Conservation (phyloP, 2,329 filamentous ascomycete species). For the Knufia fluminis region DNA sequence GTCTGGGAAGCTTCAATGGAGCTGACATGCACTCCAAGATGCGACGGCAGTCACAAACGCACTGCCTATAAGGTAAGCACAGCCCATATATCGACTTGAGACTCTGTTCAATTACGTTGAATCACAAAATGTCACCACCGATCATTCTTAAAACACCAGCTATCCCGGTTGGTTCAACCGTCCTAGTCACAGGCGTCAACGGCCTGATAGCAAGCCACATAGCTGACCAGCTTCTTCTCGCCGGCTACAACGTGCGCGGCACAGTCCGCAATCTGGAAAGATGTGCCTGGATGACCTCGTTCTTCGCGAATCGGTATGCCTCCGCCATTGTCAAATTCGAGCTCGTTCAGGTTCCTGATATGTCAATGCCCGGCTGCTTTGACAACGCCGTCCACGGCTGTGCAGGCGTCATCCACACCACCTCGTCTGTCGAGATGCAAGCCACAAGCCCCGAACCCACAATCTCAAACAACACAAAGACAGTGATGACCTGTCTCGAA, state of each 20-base stretch:
- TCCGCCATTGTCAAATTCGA: slow-evolving; percentile 27
- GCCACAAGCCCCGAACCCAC: not conserved
- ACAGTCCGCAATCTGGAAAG: slow-evolving; percentile 32
- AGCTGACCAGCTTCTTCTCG: slow-evolving; percentile 29
- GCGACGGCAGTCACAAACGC: too few species aligned
- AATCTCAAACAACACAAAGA: not conserved
- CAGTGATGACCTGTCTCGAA: not conserved
- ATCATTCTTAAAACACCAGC: too few species aligned
- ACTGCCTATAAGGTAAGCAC: too few species aligned
- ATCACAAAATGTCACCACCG: too few species aligned
- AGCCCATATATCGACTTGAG: too few species aligned
- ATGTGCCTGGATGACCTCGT: slow-evolving; percentile 29
- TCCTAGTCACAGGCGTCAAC: slow-evolving; percentile 33
- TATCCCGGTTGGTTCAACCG: slow-evolving; percentile 7
- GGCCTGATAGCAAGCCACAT: slow-evolving; percentile 32
- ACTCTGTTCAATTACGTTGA: too few species aligned
- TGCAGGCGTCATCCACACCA: slow-evolving; percentile 19
- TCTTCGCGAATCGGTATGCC: slow-evolving; percentile 12
- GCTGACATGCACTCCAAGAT: too few species aligned
- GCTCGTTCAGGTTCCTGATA: slow-evolving; percentile 27
- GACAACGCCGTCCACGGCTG: slow-evolving; percentile 28
- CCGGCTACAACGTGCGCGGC: slow-evolving; percentile 39
- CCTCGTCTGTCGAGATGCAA: slow-evolving; percentile 10
- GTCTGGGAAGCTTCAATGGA: too few species aligned
- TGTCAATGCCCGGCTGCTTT: slow-evolving; percentile 28